These are phyloP conservation scores for Ceratobasidium sp. DNA, from an alignment of 1,284 basidiomycete genomes.

Conservation along the genomic window DNA sequence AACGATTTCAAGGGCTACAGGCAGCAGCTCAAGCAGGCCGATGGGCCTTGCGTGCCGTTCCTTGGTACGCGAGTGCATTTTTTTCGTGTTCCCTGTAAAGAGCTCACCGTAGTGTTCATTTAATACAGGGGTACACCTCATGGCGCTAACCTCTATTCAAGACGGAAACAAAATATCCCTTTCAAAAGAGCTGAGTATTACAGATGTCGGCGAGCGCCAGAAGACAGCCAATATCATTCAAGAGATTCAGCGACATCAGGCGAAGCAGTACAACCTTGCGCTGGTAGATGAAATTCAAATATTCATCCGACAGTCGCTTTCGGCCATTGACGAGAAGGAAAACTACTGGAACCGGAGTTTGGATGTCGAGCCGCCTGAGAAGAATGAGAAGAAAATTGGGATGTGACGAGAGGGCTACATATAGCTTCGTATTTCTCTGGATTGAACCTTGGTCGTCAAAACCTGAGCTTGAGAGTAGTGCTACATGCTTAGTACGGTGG, in stretches of 20 bases:
- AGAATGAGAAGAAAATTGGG: constrained; percentile 92
- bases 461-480: no score
- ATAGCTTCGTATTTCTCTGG: no score
- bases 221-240: constrained; percentile 94
- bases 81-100: constrained; percentile 3
- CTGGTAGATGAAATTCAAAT: constrained; percentile 73
- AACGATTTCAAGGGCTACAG: constrained; percentile 96
- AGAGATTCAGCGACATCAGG: constrained; percentile 96
- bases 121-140: constrained; percentile 87
- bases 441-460: no score
- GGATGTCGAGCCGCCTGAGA: constrained; percentile 90
- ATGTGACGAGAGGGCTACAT: constrained; percentile 87
- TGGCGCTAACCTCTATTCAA: constrained; percentile 95
- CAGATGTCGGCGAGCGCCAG: constrained; percentile 97
- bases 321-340: constrained; percentile 69
- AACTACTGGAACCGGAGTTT: constrained; percentile 85
- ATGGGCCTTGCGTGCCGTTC: constrained; percentile 97
- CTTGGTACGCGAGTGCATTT: constrained; percentile 66
- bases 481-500: no score
- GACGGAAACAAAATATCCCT: constrained; percentile 95
- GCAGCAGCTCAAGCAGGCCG: constrained; percentile 82
- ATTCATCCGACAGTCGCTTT: constrained; percentile 83
- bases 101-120: neutral
- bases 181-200: constrained; percentile 71
- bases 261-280: constrained; percentile 87